phyloP scores from a whole-genome alignment of 2,329 filamentous ascomycete species.

The Orbilia brochopaga region DNA sequence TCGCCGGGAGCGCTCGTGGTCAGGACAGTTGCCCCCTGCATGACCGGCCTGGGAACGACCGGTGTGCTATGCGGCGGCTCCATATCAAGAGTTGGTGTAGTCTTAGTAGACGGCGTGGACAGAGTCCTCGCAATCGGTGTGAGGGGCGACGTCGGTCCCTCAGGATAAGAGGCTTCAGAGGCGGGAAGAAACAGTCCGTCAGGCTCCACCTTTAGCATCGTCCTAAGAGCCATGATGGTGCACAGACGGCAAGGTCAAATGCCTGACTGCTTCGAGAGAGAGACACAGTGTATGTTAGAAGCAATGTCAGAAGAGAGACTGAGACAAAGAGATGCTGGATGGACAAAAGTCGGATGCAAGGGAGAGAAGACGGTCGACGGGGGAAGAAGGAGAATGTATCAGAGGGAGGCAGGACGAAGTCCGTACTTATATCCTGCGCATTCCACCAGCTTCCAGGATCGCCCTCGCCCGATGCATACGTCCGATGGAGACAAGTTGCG shows the following conservation, averaged over 20 bases:
- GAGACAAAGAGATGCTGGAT: slow-evolving; percentile 1
- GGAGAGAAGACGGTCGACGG: not conserved
- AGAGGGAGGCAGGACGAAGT: not conserved
- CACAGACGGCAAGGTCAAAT: not conserved
- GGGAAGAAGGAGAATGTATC: not conserved
- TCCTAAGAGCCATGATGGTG: slow-evolving; percentile 2
- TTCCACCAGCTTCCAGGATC: slow-evolving; percentile 1
- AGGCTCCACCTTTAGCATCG: slow-evolving; percentile 23
- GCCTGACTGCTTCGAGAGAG: not conserved
- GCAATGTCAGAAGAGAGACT: not conserved
- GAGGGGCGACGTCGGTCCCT: slow-evolving; percentile 23
- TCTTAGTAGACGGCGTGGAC: not conserved
- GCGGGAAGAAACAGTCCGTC: not conserved
- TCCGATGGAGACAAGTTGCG: not conserved
- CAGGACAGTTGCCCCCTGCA: not conserved
- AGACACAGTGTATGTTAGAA: slow-evolving; percentile 4
- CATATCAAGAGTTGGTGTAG: slow-evolving; percentile 17
- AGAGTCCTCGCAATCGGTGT: not conserved
- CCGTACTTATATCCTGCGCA: slow-evolving; percentile 36
- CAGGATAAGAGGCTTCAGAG: not conserved
- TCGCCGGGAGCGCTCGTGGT: not conserved
- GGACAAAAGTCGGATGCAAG: not conserved
- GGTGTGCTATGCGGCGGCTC: slow-evolving; percentile 3
- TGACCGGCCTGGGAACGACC: not conserved
- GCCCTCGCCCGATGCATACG: not conserved